phyloP scores from a whole-genome alignment of 257 asterid species.

The Prunella vulgaris region DNA sequence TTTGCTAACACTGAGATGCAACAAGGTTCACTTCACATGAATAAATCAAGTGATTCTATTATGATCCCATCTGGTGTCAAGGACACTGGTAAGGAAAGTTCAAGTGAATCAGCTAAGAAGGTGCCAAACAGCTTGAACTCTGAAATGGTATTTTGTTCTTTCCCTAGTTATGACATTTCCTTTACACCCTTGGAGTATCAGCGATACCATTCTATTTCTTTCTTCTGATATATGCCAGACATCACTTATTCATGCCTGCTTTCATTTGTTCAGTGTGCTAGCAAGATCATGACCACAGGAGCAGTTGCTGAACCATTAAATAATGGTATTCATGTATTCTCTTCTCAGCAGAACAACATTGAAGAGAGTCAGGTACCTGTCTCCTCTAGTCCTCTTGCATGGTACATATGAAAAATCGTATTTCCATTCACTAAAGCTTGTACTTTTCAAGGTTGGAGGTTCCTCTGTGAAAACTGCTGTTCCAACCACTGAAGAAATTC shows the following conservation, averaged over 20 bases:
- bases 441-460: slow-evolving; percentile 36
- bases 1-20: slow-evolving; percentile 22
- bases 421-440: slow-evolving; percentile 6
- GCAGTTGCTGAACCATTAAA: slow-evolving; percentile 21
- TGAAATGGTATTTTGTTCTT: slow-evolving; percentile 38
- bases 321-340: neutral
- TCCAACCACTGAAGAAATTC: slow-evolving; percentile 21
- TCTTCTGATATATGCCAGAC: neutral
- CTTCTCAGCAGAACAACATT: neutral
- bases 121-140: slow-evolving; percentile 20
- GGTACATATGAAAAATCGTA: neutral
- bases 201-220: neutral
- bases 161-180: neutral
- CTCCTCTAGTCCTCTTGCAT: slow-evolving; percentile 20
- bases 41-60: slow-evolving; percentile 25
- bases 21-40: slow-evolving; percentile 22
- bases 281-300: slow-evolving; percentile 9
- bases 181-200: neutral
- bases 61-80: slow-evolving; percentile 18
- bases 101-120: slow-evolving; percentile 16
- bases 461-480: slow-evolving; percentile 23
- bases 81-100: slow-evolving; percentile 18
- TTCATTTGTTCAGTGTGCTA: slow-evolving; percentile 26
- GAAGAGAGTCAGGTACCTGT: slow-evolving; percentile 29
- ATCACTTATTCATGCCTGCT: neutral